These are phyloP conservation scores for Paxillus ammoniavirescens DNA, from an alignment of 768 basidiomycete species.

Conservation along the genomic window DNA sequence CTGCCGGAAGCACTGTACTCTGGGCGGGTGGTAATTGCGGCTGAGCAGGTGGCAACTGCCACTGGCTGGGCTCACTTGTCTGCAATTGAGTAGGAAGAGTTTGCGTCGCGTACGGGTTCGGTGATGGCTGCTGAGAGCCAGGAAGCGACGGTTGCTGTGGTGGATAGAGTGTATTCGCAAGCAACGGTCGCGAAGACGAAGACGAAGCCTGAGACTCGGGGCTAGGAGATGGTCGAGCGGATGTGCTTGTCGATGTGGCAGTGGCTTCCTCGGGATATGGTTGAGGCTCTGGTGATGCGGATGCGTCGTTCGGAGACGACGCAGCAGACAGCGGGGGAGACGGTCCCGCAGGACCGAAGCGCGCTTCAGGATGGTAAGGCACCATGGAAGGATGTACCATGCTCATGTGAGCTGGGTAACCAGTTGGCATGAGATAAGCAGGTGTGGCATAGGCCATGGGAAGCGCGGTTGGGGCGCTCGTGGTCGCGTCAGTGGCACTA, in stretches of 20 bases:
- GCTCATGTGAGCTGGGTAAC: constrained; percentile 1
- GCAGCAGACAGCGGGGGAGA: constrained; percentile 54
- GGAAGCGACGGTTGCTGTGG: constrained; percentile 6
- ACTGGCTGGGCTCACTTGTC: not conserved
- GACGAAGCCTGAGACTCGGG: constrained; percentile 18
- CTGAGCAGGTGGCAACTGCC: constrained; percentile 1
- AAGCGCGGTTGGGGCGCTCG: constrained; percentile 2
- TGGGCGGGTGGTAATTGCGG: not conserved
- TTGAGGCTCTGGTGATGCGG: constrained; percentile 12
- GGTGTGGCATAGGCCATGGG: not conserved
- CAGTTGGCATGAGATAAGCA: constrained; percentile 2
- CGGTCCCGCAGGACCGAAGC: constrained; percentile 40
- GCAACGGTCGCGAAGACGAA: constrained; percentile 12
- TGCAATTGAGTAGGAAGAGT: constrained; percentile 9
- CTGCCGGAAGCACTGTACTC: not conserved
- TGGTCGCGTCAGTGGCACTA: constrained; percentile 17
- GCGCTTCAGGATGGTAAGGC: constrained; percentile 25
- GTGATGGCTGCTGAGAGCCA: constrained; percentile 10
- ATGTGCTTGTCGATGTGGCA: constrained; percentile 11
- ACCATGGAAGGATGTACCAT: constrained; percentile 20
- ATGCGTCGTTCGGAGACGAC: constrained; percentile 41
- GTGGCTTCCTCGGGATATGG: constrained; percentile 9
- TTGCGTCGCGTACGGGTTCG: constrained; percentile 7
- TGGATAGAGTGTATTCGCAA: not conserved
- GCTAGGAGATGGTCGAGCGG: constrained; percentile 7